These are phyloP conservation scores for Emmonsiellopsis sp. DNA, from an alignment of 2,329 filamentous ascomycete genomes.

Conservation along the genomic window DNA sequence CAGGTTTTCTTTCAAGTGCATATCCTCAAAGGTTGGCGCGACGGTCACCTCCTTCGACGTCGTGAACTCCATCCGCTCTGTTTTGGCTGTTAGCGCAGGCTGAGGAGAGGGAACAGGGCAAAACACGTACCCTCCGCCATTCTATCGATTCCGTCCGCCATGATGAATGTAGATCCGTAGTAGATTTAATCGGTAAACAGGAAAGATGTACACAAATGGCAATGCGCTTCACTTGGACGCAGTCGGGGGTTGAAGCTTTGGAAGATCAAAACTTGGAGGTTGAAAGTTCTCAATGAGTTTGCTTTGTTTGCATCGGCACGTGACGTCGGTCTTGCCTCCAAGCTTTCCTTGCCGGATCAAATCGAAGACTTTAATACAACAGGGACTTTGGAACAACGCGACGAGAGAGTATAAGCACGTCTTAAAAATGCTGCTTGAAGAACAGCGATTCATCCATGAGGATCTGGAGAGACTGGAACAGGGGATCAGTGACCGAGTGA, in stretches of 20 bases:
- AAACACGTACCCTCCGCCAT: constrained; percentile 58
- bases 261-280: neutral
- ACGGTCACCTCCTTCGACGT: constrained; percentile 96
- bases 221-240: neutral
- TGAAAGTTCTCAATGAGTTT: neutral
- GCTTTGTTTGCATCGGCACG: constrained; percentile 1
- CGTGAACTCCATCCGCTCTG: constrained; percentile 91
- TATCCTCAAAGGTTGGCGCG: constrained; percentile 86
- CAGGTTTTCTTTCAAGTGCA: constrained; percentile 96
- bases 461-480: constrained; percentile 94
- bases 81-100: constrained; percentile 13
- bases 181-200: neutral
- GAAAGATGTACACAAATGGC: neutral
- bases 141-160: constrained; percentile 90
- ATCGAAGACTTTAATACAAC: neutral
- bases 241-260: neutral
- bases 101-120: neutral
- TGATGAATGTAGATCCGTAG: constrained; percentile 37
- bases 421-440: constrained; percentile 68
- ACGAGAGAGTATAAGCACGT: neutral
- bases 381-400: neutral
- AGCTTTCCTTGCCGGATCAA: neutral
- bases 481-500: constrained; percentile 78
- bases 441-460: constrained; percentile 89
- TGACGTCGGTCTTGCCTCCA: neutral